Base-by-base conservation (phyloP, 371 early-diverging fungal genomes). In the Amoeboradix gromovi region DNA sequence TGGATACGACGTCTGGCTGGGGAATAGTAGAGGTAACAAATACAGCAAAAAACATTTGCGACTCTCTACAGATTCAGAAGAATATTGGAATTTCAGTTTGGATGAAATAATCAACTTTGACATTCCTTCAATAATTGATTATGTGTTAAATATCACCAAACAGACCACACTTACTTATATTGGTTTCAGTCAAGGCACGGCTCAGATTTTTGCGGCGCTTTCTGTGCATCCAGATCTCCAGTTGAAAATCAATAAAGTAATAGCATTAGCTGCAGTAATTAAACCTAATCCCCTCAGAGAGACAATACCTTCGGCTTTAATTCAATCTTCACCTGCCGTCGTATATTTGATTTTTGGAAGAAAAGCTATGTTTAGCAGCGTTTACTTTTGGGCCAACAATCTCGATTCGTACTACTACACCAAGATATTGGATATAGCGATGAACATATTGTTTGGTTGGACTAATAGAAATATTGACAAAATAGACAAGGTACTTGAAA, bases 1-100 rank as follows among this genome's bases (percentile, higher is more conserved):
- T 17, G 91, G 93, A 68, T 94, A 90, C 74, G 95, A 94, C 75
- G 96, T 95, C 0, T 95, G 96, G 96, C 73, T 95, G 22, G 94
- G 91, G 29, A 94, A 95, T 74, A 84, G 87, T n/a, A 81, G 96
- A 16, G 94, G 94, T 29, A 92, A 92, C 81, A 94, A 94, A 77
- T 94, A 94, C 74, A 85, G 86, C 31, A 87, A 86, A 72, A 89
- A 89, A 72, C 93, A 94, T 75, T 71, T 80, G 30, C 77, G 76
- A 31, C 76, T 80, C 28, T 85, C 80, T 65, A 84, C 89, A 0
- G 75, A 77, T 31, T 80, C 87, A 68, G 81, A 82, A 66, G 78
- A 78, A 30, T 94, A 90, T 74, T 95, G 96, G 96, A 84, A 92
- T 74, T 95, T 90, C 76, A 87, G 88, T 0, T 79, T 95, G 70